Conservation (phyloP, 768 basidiomycete genomes). For the Lentinula aciculospora region DNA sequence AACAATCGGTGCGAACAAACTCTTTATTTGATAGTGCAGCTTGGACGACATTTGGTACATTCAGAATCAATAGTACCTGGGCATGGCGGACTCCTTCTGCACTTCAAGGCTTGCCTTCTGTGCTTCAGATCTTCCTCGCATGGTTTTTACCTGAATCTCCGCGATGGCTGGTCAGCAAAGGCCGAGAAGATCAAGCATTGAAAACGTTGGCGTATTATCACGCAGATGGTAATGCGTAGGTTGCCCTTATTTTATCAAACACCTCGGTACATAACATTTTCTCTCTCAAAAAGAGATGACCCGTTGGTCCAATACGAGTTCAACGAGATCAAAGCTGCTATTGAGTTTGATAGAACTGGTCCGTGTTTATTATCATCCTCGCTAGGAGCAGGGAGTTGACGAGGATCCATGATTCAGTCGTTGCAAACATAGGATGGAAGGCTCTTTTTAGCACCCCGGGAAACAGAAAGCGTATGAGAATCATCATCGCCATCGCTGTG, state of each 20-base stretch:
- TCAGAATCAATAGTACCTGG: slow-evolving; percentile 42
- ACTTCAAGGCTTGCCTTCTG: slow-evolving; percentile 38
- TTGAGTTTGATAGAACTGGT: slow-evolving; percentile 42
- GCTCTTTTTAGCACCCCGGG: slow-evolving; percentile 46
- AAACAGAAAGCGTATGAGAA: slow-evolving; percentile 47
- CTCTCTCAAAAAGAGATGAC: slow-evolving; percentile 24
- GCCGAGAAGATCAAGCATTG: slow-evolving; percentile 36
- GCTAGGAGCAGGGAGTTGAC: no score
- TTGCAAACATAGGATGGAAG: slow-evolving; percentile 38
- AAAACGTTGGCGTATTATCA: slow-evolving; percentile 48
- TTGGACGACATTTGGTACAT: slow-evolving; percentile 47
- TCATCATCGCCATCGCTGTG: slow-evolving; percentile 48
- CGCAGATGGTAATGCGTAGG: slow-evolving; percentile 36
- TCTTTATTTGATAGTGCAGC: slow-evolving; percentile 31
- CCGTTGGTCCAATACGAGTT: slow-evolving; percentile 47
- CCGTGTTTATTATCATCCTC: slow-evolving; percentile 19
- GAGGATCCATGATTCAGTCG: slow-evolving; percentile 19
- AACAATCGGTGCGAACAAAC: no score
- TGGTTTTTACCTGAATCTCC: slow-evolving; percentile 47
- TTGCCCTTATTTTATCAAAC: slow-evolving; percentile 16
- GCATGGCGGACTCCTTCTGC: slow-evolving; percentile 56
- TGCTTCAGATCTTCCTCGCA: slow-evolving; percentile 32
- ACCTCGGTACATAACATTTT: slow-evolving; percentile 17
- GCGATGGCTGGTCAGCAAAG: slow-evolving; percentile 38
- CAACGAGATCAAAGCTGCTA: slow-evolving; percentile 53